A percentile compares a stretch with the other conserved stretches of the same genome.
These are phyloP conservation scores for Syzygium aromaticum DNA, from an alignment of 345 rosid species.

Conservation along the genomic window DNA sequence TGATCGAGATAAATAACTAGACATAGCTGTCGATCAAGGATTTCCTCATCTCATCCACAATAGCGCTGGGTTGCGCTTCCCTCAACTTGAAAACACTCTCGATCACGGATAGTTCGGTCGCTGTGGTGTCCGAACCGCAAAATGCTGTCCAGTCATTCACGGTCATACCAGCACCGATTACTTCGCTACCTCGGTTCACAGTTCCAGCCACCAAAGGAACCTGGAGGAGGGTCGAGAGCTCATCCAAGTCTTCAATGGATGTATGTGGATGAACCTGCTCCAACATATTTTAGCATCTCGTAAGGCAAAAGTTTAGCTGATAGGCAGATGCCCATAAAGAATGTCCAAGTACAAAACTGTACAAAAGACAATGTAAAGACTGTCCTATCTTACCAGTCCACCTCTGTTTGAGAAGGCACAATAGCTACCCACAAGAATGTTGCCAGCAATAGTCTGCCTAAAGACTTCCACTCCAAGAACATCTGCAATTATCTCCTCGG, in stretches of 20 bases:
- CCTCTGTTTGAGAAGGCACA: slow-evolving; percentile 84
- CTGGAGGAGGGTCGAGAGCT: slow-evolving; percentile 87
- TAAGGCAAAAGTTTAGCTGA: not conserved
- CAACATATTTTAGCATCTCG: not conserved
- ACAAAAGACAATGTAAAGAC: not conserved
- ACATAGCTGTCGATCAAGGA: slow-evolving; percentile 77
- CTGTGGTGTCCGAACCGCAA: slow-evolving; percentile 93
- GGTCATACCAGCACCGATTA: slow-evolving; percentile 71
- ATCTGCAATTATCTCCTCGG: slow-evolving; percentile 88
- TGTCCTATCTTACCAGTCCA: slow-evolving; percentile 52
- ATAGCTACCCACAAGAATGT: slow-evolving; percentile 90
- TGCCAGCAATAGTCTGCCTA: slow-evolving; percentile 91
- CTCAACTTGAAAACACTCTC: slow-evolving; percentile 91
- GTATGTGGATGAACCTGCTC: slow-evolving; percentile 90
- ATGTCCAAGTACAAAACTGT: not conserved
- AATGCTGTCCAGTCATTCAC: slow-evolving; percentile 91
- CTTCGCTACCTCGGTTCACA: slow-evolving; percentile 84
- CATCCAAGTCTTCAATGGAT: slow-evolving; percentile 86
- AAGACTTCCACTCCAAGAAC: slow-evolving; percentile 97
- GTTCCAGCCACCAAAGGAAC: slow-evolving; percentile 75
- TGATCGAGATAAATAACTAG: not conserved
- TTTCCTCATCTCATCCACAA: slow-evolving; percentile 87
- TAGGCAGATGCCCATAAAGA: not conserved
- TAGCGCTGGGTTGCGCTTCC: slow-evolving; percentile 79
- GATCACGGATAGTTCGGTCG: slow-evolving; percentile 78